These are phyloP conservation scores for Sporothrix inflata DNA, from an alignment of 2,329 filamentous ascomycete species.

Conservation along the genomic window DNA sequence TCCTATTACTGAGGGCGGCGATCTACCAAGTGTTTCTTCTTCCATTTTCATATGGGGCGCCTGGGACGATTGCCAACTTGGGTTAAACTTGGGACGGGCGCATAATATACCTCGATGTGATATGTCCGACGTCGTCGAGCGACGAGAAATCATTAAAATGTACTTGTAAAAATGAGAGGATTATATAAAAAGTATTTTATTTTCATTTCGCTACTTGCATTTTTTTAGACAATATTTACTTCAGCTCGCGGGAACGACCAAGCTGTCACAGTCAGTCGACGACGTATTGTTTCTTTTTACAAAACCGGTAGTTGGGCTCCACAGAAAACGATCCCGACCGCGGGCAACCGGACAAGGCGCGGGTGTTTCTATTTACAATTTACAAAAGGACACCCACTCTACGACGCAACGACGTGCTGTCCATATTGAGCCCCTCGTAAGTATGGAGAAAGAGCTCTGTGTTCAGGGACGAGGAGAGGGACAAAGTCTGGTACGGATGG, in stretches of 20 bases:
- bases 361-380: neutral
- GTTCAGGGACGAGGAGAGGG: neutral
- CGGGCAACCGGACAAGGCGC: neutral
- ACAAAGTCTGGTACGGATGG: slow-evolving; percentile 12
- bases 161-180: neutral
- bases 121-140: neutral
- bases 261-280: neutral
- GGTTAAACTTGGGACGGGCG: neutral
- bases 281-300: no score
- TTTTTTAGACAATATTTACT: neutral
- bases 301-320: neutral
- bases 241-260: neutral
- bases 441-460: neutral
- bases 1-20: neutral
- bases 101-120: neutral
- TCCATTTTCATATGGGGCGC: neutral
- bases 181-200: neutral
- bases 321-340: neutral
- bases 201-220: neutral
- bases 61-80: neutral
- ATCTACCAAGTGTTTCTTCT: neutral
- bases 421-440: neutral
- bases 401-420: neutral
- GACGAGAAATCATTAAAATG: no score
- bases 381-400: no score